Conservation (phyloP, 2,329 filamentous ascomycete species). For the Ceratocystiopsis brevicomis region DNA sequence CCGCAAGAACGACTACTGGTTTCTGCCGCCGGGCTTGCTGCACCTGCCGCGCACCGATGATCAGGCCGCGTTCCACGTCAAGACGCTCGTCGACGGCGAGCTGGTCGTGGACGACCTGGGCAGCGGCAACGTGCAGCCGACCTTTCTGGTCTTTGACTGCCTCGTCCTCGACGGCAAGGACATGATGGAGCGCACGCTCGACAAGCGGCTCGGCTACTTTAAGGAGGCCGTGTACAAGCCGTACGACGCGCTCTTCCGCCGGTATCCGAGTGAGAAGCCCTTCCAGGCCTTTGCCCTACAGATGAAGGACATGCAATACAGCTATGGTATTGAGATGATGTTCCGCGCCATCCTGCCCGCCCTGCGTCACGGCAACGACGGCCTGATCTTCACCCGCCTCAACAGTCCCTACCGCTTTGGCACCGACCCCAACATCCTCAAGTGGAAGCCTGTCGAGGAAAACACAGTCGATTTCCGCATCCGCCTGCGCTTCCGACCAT, state of each 20-base stretch:
- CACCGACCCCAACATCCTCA: slow-evolving; percentile 83
- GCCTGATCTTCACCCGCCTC: slow-evolving; percentile 92
- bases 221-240: slow-evolving; percentile 57
- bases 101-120: slow-evolving; percentile 66
- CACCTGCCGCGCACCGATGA: slow-evolving; percentile 60
- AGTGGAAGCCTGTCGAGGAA: slow-evolving; percentile 92
- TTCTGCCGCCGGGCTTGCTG: slow-evolving; percentile 46
- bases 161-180: slow-evolving; percentile 60
- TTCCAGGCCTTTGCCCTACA: slow-evolving; percentile 65
- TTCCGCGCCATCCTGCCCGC: slow-evolving; percentile 70
- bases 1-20: slow-evolving; percentile 95
- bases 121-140: slow-evolving; percentile 49
- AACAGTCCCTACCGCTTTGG: slow-evolving; percentile 72
- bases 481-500: slow-evolving; percentile 45
- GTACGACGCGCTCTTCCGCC: slow-evolving; percentile 41
- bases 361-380: slow-evolving; percentile 85
- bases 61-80: slow-evolving; percentile 46
- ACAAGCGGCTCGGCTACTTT: slow-evolving; percentile 80
- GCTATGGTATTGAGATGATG: slow-evolving; percentile 82
- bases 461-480: slow-evolving; percentile 90
- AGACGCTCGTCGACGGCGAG: slow-evolving; percentile 82
- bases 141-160: slow-evolving; percentile 87
- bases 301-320: slow-evolving; percentile 77
- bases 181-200: slow-evolving; percentile 60
- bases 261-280: slow-evolving; percentile 48